Evolutionary conservation across 768 basidiomycete species (phyloP), one percentile per base, ranked within the genome.

Genomic region (Trametes sanguinea): DNA sequence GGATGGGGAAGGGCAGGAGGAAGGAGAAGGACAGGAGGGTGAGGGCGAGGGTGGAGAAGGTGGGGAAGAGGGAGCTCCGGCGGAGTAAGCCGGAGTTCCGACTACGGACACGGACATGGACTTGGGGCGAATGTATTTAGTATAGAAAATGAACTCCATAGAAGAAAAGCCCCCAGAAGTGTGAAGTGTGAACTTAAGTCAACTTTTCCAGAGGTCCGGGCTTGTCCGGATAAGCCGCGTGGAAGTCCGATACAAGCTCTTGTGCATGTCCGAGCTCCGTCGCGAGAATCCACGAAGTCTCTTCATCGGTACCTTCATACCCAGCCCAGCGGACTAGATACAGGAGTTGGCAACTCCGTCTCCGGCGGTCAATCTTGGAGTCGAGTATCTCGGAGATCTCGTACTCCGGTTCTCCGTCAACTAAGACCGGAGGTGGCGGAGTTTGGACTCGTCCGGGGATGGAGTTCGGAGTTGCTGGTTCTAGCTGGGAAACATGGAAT

Each of bases 401-500:
- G 40, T 60, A 65, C 37, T 62, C 61, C 0, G 35, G 35, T 17
- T 54, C 57, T 8, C 61, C 58, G 9, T 67, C 58, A 6, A 65
- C 33, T 33, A 60, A 30, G 33, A 63, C 55, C 14, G 46, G 54
- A 8, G 57, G 54, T 32, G 57, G 65, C 13, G 62, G 61, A 22
- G 56, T 30, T 43, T 57, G 63, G 2, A n/a, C 30, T 7, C 48
- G 35, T 30, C 54, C 50, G 37, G 37, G 37, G 37, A 39, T 39
- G 37, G 37, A 13, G 6, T 39, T 39, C 37, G 37, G 37, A 39
- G 37, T 39, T 13, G 37, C 13, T 6, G 37, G 37, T 13, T 39
- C 63, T 4, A 66, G 62, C 29, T 65, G 61, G 2, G 67, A 69
- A 6, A 69, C 59, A 39, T 71, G 67, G 60, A 70, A 70, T 2